Evolutionary conservation across 1,284 basidiomycete species (phyloP), one percentile per base, ranked within the genome.

Genomic region (Cutaneotrichosporon cavernicola): DNA sequence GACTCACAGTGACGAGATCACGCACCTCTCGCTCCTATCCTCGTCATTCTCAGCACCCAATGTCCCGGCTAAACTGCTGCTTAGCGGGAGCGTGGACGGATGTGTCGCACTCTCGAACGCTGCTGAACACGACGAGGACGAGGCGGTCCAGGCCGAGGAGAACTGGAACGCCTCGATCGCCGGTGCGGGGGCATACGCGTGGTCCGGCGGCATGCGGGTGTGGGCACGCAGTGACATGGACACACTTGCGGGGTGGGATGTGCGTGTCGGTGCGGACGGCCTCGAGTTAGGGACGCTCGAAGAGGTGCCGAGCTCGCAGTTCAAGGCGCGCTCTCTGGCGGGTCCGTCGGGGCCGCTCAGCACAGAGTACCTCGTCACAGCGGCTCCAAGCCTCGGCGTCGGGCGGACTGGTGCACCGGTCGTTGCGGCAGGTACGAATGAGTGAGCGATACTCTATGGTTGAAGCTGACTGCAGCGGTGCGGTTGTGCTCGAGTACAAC

Each of bases 1-100:
- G 8, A 81, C 82, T 13, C 83, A 84, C 65, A 82, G 81, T 21
- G 82, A 84, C 76, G 82, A 83, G 66, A 80, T 84, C 65, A 83
- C 82, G 21, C 72, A 80, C 46, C 78, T 83, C 21, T 74, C 78
- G 7, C 77, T 83, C 55, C 76, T 82, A 18, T 82, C 78, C 2
- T 77, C 79, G 34, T 47, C 65, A 11, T 62, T 65, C 10, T 36
- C 52, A 0, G 56, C 73, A 10, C 46, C 64, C 16, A 60, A 63
- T 11, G 62, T 75, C n/a, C 76, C 80, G 1, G 59, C 65, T 8
- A 68, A 71, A 18, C 73, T 83, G n/a, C 73, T 84, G 10, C 76
- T 84, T 4, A 82, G 81, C 9, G 73, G 76, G 1, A 79, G 81
- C 5, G 82, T 82, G 32, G 83, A 84, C 66, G 83, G 83, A 1